Base-by-base conservation (phyloP, 2,329 filamentous ascomycete genomes). In the Polychaeton citri region DNA sequence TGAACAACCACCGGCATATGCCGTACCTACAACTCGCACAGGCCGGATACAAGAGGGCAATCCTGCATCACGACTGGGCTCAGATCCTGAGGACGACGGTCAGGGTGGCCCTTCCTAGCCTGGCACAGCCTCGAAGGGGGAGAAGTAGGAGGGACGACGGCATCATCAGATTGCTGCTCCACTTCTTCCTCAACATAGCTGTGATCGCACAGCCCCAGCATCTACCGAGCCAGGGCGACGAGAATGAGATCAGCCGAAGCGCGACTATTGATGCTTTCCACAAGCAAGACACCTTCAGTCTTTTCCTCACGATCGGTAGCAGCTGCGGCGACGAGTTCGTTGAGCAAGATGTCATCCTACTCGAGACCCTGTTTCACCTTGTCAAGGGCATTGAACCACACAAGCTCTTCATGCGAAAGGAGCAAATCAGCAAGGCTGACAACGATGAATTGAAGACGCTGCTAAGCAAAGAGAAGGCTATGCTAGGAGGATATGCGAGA, bases 251-350 rank as follows among this genome's bases (percentile, higher is more conserved):
- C 20, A 93, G 86, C 5, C 75, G 87, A 40, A 93, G 86, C 2
- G 76, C 83, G 6, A 82, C 84, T 0, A 87, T 96, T 41, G 82
- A 92, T 49, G 81, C 83, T 1, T 94, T 95, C 50, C 76, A 88
- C 24, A 78, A 80, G 44, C 90, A 98, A 58, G 87, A 95, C 55
- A 82, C 94, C 16, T 82, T 96, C 48, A 75, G 84, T 36, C 69
- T 92, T 2, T 62, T 98, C 16, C 65, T 96, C 35, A 93, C 86
- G 0, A 66, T 98, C 33, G 81, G 85, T 9, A 95, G 87, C 2
- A 92, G 88, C 43, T 88, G 95, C 65, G 84, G 83, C 21, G 86
- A 95, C 28, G 88, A 96, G 49, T 98, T 95, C 57, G 77, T 80
- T 42, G 76, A 78, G 12, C 85, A 96, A 48, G 88, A 96, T 53